phyloP scores from a whole-genome alignment of 495 filamentous ascomycete species.

The Penicillium fimorum region DNA sequence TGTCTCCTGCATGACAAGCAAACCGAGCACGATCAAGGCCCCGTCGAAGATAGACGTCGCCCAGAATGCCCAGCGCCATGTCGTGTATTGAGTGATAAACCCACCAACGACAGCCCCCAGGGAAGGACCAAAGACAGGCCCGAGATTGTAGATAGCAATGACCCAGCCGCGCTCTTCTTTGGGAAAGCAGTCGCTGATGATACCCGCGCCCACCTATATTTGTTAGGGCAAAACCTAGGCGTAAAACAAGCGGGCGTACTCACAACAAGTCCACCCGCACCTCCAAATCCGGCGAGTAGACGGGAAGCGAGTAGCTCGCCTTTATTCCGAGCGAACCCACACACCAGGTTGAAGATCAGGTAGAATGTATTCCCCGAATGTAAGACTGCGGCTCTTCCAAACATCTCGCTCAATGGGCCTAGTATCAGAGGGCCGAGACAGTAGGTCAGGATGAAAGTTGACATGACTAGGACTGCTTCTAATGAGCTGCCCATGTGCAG shows the following conservation, averaged over 20 bases:
- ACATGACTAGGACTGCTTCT: slow-evolving; percentile 51
- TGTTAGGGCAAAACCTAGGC: neutral
- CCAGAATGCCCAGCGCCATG: slow-evolving; percentile 33
- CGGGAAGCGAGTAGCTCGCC: slow-evolving; percentile 45
- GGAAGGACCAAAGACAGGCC: slow-evolving; percentile 54
- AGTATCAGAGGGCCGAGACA: slow-evolving; percentile 50
- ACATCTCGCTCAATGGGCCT: slow-evolving; percentile 58
- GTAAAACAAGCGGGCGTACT: neutral
- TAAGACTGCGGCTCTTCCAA: slow-evolving; percentile 52
- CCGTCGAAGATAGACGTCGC: slow-evolving; percentile 53
- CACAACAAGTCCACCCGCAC: slow-evolving; percentile 23
- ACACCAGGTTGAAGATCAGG: slow-evolving; percentile 53
- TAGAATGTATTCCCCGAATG: slow-evolving; percentile 52
- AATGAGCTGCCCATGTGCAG: slow-evolving; percentile 49
- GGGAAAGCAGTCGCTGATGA: slow-evolving; percentile 52
- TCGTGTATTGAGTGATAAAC: slow-evolving; percentile 56
- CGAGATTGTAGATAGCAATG: slow-evolving; percentile 51
- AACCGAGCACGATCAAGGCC: slow-evolving; percentile 51
- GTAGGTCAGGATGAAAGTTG: slow-evolving; percentile 45
- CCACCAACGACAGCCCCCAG: slow-evolving; percentile 53
- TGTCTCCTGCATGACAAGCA: slow-evolving; percentile 60
- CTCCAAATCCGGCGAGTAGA: slow-evolving; percentile 1
- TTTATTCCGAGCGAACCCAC: slow-evolving; percentile 47
- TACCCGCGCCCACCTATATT: slow-evolving; percentile 17
- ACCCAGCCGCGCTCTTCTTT: slow-evolving; percentile 59